Percentiles rank a stretch among this genome's conserved stretches.
Evolutionary conservation across 352 stramenopile genomes (phyloP).

Genomic region (Globisporangium nodosum): DNA sequence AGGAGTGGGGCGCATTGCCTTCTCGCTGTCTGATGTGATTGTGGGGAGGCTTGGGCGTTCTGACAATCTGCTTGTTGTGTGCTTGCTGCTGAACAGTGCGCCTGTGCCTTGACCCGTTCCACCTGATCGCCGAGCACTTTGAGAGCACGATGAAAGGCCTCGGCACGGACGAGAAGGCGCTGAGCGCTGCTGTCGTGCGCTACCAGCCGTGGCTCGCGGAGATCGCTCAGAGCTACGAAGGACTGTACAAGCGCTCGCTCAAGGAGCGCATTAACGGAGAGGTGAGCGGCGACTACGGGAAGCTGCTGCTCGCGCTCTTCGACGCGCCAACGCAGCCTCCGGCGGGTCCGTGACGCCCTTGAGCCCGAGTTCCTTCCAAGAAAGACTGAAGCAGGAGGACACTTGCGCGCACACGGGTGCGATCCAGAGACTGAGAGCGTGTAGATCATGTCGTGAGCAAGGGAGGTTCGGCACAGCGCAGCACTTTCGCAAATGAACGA

Average conservation of each 20-base stretch:
- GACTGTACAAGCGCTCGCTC: slow-evolving; percentile 34
- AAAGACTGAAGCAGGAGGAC: neutral
- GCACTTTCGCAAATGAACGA: no score
- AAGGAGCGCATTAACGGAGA: slow-evolving; percentile 49
- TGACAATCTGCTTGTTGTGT: neutral
- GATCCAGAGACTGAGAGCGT: neutral
- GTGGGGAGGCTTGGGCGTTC: no score
- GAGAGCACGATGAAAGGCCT: slow-evolving; percentile 57
- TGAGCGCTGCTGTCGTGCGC: slow-evolving; percentile 47
- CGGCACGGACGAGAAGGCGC: slow-evolving; percentile 47
- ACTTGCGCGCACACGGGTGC: no score
- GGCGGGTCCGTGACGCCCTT: no score
- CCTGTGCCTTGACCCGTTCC: slow-evolving; percentile 43
- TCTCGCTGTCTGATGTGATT: no score
- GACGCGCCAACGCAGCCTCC: slow-evolving; percentile 22
- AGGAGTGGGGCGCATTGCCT: no score
- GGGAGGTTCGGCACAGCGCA: no score
- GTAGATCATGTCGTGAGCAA: no score
- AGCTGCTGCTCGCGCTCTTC: slow-evolving; percentile 43
- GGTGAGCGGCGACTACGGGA: slow-evolving; percentile 48
- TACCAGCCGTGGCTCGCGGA: slow-evolving; percentile 43
- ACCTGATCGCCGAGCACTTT: slow-evolving; percentile 42
- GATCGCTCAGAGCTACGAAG: slow-evolving; percentile 37
- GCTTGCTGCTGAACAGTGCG: slow-evolving; percentile 22
- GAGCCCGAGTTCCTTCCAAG: neutral